Base-by-base conservation (phyloP, 2,329 filamentous ascomycete genomes). In the Fusarium oligoseptatum region DNA sequence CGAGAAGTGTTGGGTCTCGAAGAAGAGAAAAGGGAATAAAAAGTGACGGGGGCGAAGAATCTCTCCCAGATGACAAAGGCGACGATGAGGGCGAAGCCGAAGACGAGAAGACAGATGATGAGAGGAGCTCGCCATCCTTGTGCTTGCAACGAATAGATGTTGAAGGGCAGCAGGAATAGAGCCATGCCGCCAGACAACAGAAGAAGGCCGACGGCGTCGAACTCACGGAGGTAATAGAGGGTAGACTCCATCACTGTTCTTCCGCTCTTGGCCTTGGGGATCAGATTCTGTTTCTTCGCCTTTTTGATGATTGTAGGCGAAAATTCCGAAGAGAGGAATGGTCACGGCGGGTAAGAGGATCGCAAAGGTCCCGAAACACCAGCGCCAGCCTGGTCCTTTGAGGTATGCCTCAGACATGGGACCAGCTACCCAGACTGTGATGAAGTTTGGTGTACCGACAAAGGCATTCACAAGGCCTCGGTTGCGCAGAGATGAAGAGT, bases 401-500 rank as follows among this genome's bases (percentile, higher is more conserved):
- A 80, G 73, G 57, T 81, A 79, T 2, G 72, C 70, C 41, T 75
- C 56, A 6, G 81, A 76, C n/a, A 78, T 76, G 10, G 74, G 73
- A 10, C 78, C 76, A 15, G 80, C 79, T 52, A 86, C 82, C 61
- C 79, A 81, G 6, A 78, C 65, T 3, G 73, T 65, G 17, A 89
- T 86, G n/a, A 94, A 88, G 77, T 91, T 92, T 1, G 92, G 92
- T 1, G 92, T 89, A 1, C 10, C 87, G 12, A 89, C 87, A 66
- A 92, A 87, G 5, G 91, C 90, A 41, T 90, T 36, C 17, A 75
- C 67, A 9, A 75, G 50, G 4, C 67, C 72, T 41, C 92, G 87
- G 78, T 93, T 92, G 73, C 88, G 86, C 36, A 94, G 84, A n/a
- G 87, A 86, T 2, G 92, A 91, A 2, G 91, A 92, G 75, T 94